Conservation (phyloP, 441 rosid species). For the Aquilaria agallochum region DNA sequence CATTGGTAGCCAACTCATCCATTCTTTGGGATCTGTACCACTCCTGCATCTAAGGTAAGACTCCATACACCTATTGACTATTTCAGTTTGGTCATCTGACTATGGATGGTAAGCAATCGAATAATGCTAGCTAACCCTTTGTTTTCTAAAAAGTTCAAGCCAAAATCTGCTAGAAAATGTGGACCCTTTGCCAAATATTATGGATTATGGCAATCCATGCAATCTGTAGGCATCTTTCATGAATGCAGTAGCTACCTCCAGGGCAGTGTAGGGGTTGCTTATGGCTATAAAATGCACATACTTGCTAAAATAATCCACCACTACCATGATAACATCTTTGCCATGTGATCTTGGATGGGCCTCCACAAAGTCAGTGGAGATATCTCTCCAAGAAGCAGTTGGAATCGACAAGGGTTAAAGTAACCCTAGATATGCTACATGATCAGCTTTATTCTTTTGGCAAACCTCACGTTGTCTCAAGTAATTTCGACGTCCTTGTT, state of each 20-base stretch:
- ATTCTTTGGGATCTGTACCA: background rate
- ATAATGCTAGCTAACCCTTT: background rate
- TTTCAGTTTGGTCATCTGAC: slow-evolving; percentile 7
- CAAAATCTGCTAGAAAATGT: background rate
- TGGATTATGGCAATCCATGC: background rate
- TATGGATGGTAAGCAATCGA: slow-evolving; percentile 14
- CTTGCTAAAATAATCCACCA: slow-evolving; percentile 3
- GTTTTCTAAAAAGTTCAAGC: background rate
- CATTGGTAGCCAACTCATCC: background rate
- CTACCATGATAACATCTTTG: slow-evolving; percentile 5
- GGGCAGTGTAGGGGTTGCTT: background rate
- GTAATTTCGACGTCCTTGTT: background rate
- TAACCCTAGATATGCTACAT: background rate
- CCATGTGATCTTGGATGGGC: slow-evolving; percentile 4
- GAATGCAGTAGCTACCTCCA: background rate
- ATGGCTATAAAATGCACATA: background rate
- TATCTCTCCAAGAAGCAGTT: background rate
- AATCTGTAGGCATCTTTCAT: background rate
- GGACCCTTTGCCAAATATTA: background rate
- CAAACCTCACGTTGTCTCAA: background rate
- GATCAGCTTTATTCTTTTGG: background rate
- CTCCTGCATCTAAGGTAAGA: background rate
- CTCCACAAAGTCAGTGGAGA: slow-evolving; percentile 7
- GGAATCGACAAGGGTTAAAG: slow-evolving; percentile 8
- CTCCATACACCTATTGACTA: background rate